Conservation (phyloP, 2,329 filamentous ascomycete species). For the Hymenotorrendiella dingleyae region DNA sequence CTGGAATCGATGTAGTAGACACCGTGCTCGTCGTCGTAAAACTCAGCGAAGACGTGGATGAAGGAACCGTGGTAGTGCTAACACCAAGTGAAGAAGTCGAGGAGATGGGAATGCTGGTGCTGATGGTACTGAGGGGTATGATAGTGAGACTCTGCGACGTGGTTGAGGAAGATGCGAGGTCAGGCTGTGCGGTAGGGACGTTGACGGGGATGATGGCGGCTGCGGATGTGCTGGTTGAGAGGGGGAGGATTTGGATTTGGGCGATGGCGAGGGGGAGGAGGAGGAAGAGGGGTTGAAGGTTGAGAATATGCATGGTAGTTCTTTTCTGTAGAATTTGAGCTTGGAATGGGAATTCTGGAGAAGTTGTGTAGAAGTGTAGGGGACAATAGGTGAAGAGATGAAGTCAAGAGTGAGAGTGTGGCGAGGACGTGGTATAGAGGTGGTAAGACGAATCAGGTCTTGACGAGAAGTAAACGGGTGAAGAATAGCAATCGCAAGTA, state of each 20-base stretch:
- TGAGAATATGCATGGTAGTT: not conserved
- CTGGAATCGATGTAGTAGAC: not conserved
- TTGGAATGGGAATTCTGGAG: not conserved
- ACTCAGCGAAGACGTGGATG: not conserved
- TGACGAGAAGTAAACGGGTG: no score
- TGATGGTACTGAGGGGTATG: not conserved
- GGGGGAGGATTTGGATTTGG: constrained; percentile 1
- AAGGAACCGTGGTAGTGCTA: not conserved
- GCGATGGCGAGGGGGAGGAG: not conserved
- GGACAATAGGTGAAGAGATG: not conserved
- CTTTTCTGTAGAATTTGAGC: not conserved
- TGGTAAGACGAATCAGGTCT: not conserved
- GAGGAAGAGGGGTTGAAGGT: not conserved
- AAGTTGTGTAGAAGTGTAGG: not conserved
- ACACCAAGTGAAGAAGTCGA: not conserved
- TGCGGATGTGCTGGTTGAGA: not conserved
- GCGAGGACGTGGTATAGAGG: not conserved
- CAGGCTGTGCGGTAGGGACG: not conserved
- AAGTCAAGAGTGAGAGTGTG: not conserved
- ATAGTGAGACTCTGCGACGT: not conserved
- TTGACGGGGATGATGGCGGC: not conserved
- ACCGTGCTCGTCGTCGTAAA: not conserved
- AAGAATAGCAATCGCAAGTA: no score
- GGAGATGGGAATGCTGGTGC: not conserved
- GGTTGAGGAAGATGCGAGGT: not conserved